Percentiles rank a stretch among this genome's conserved stretches.
These are phyloP conservation scores for Cryphonectria naterciae DNA, from an alignment of 2,329 filamentous ascomycete genomes.

Conservation along the genomic window DNA sequence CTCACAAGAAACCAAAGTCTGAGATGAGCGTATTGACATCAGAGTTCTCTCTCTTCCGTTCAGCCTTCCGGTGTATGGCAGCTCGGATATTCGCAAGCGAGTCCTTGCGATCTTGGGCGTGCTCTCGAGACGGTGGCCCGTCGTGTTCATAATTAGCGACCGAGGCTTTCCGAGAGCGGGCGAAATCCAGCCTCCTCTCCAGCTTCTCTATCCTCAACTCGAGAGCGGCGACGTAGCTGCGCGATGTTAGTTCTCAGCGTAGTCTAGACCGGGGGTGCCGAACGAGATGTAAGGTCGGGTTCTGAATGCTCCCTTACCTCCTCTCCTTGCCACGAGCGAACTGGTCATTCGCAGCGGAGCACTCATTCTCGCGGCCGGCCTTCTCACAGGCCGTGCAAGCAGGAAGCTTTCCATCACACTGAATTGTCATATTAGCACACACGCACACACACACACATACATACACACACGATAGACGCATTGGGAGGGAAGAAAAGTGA, in stretches of 20 bases:
- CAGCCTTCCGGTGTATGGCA: conserved; percentile 67
- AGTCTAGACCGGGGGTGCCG: conserved; percentile 11
- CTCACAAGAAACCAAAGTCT: conserved; percentile 88
- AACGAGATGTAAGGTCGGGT: neutral
- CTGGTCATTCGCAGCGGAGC: conserved; percentile 92
- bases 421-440: conserved; percentile 12
- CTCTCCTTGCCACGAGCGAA: conserved; percentile 94
- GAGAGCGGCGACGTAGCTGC: conserved; percentile 89
- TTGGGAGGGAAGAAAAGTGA: conserved; percentile 17
- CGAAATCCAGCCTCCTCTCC: conserved; percentile 75
- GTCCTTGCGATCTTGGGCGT: conserved; percentile 60
- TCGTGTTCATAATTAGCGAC: conserved; percentile 68
- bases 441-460: too few species aligned
- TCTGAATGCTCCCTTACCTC: conserved; percentile 57
- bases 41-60: conserved; percentile 71
- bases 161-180: conserved; percentile 71
- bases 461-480: neutral
- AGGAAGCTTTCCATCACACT: conserved; percentile 94
- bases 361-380: conserved; percentile 82
- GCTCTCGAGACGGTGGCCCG: conserved; percentile 41
- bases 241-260: conserved; percentile 28
- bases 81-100: conserved; percentile 65
- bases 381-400: conserved; percentile 95
- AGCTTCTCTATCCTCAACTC: conserved; percentile 89
- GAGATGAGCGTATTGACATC: conserved; percentile 92